These are phyloP conservation scores for Xylariales sp. DNA, from an alignment of 2,329 filamentous ascomycete species.

Conservation along the genomic window DNA sequence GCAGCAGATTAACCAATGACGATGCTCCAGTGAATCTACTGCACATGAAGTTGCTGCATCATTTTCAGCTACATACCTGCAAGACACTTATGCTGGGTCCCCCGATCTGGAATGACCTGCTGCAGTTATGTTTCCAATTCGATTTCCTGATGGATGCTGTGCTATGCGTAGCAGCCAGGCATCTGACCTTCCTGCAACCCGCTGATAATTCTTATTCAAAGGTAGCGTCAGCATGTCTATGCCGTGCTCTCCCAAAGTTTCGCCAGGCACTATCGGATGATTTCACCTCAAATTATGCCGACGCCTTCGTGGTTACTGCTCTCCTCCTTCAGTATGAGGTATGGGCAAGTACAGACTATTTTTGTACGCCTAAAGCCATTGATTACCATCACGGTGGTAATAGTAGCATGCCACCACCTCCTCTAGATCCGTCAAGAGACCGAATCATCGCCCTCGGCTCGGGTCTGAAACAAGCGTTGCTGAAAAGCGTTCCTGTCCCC, in stretches of 20 bases:
- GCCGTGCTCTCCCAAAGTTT: not conserved
- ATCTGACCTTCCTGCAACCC: slow-evolving; percentile 13
- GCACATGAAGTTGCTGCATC: not conserved
- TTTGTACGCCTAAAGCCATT: too few species aligned
- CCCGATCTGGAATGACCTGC: slow-evolving; percentile 11
- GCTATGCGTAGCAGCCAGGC: slow-evolving; percentile 15
- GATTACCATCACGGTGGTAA: too few species aligned
- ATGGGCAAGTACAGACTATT: slow-evolving; percentile 14
- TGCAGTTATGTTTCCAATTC: slow-evolving; percentile 17
- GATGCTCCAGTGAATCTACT: not conserved
- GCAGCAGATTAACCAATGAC: too few species aligned
- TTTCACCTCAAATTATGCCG: slow-evolving; percentile 10
- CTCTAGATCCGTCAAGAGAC: slow-evolving; percentile 11
- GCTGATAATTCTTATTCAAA: slow-evolving; percentile 5
- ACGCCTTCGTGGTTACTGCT: slow-evolving; percentile 17
- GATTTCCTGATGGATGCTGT: slow-evolving; percentile 17
- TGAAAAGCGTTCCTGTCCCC: slow-evolving; percentile 11
- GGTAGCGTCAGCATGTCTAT: not conserved
- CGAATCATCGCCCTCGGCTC: slow-evolving; percentile 16
- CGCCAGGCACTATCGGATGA: not conserved
- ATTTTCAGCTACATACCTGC: not conserved
- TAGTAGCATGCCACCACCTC: too few species aligned
- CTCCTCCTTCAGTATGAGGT: slow-evolving; percentile 16
- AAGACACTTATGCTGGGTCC: not conserved
- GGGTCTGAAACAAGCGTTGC: slow-evolving; percentile 15